A percentile compares a stretch with the other conserved stretches of the same genome.
phyloP scores from a whole-genome alignment of 495 filamentous ascomycete species.

The Cercophora samala region DNA sequence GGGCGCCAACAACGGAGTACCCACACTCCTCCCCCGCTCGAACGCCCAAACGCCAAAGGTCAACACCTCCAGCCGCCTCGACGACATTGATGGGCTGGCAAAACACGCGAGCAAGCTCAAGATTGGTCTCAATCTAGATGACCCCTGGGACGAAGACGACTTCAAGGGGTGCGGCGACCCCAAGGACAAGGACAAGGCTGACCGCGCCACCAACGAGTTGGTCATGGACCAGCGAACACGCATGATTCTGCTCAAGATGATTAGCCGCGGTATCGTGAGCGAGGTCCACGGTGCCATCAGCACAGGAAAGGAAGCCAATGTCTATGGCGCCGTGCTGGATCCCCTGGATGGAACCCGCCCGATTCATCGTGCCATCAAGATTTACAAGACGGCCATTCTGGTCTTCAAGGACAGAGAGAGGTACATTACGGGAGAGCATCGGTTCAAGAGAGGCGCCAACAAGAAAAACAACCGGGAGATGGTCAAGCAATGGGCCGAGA shows the following conservation, averaged over 20 bases:
- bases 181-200: slow-evolving; percentile 74
- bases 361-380: slow-evolving; percentile 76
- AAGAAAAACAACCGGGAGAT: slow-evolving; percentile 90
- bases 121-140: slow-evolving; percentile 48
- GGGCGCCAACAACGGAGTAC: slow-evolving; percentile 26
- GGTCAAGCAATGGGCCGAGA: slow-evolving; percentile 98
- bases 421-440: slow-evolving; percentile 89
- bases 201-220: slow-evolving; percentile 89
- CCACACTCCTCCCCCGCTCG: slow-evolving; percentile 63
- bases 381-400: slow-evolving; percentile 95
- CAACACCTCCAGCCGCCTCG: slow-evolving; percentile 72
- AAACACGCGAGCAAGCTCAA: slow-evolving; percentile 87
- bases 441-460: slow-evolving; percentile 71
- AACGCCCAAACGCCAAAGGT: slow-evolving; percentile 81
- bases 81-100: slow-evolving; percentile 84
- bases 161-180: slow-evolving; percentile 18
- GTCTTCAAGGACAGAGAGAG: slow-evolving; percentile 96
- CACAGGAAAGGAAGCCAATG: slow-evolving; percentile 96
- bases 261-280: slow-evolving; percentile 81
- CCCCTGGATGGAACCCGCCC: slow-evolving; percentile 45
- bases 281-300: slow-evolving; percentile 85
- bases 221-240: slow-evolving; percentile 90
- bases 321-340: slow-evolving; percentile 65
- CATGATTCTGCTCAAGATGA: slow-evolving; percentile 93
- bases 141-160: no score